These are phyloP conservation scores for Pezizomycotina sp. DNA, from an alignment of 2,329 filamentous ascomycete species.

Conservation along the genomic window DNA sequence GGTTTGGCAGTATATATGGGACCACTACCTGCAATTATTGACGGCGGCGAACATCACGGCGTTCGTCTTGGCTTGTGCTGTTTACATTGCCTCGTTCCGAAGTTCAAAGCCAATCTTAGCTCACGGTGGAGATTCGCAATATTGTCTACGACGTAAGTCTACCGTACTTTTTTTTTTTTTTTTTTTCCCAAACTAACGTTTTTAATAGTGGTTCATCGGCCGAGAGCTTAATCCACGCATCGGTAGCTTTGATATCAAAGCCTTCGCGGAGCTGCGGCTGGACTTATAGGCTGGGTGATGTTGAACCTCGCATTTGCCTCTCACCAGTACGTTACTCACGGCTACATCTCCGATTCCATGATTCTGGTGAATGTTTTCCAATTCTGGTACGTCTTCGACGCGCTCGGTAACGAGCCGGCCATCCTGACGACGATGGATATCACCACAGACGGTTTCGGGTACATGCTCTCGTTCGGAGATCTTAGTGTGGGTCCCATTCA, in stretches of 20 bases:
- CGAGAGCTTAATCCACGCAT: slow-evolving; percentile 87
- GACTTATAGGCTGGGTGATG: slow-evolving; percentile 75
- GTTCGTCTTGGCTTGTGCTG: slow-evolving; percentile 54
- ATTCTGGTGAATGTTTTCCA: slow-evolving; percentile 63
- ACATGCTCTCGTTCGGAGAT: slow-evolving; percentile 88
- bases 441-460: slow-evolving; percentile 80
- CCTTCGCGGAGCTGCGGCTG: slow-evolving; percentile 77
- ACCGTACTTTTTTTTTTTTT: too few species aligned
- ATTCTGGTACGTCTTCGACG: slow-evolving; percentile 67
- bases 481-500: slow-evolving; percentile 83
- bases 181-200: neutral
- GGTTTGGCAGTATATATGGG: slow-evolving; percentile 82
- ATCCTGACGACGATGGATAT: slow-evolving; percentile 91
- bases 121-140: slow-evolving; percentile 65
- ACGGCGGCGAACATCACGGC: slow-evolving; percentile 68
- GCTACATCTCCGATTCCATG: slow-evolving; percentile 72
- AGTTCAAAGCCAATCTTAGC: slow-evolving; percentile 53
- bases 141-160: slow-evolving; percentile 54
- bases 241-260: slow-evolving; percentile 77
- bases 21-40: slow-evolving; percentile 75
- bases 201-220: slow-evolving; percentile 62
- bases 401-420: slow-evolving; percentile 70
- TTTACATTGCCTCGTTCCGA: slow-evolving; percentile 73
- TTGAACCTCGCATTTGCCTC: slow-evolving; percentile 71
- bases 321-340: slow-evolving; percentile 73